Percentiles rank a stretch among this genome's conserved stretches.
phyloP scores from a whole-genome alignment of 2,329 filamentous ascomycete species.

The Sordariomycetes sp. region DNA sequence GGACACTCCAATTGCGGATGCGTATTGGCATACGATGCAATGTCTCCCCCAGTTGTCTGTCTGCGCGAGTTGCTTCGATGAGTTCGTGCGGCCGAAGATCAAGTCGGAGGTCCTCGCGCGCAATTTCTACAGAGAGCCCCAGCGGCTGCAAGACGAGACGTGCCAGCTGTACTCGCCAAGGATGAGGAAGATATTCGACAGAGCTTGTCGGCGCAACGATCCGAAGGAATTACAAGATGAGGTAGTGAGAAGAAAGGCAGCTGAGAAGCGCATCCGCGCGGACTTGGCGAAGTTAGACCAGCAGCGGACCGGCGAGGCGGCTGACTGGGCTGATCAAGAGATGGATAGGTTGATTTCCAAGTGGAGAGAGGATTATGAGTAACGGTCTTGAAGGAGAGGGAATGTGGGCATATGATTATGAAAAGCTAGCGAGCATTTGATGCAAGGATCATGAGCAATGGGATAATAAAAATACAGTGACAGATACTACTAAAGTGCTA shows the following conservation, averaged over 20 bases:
- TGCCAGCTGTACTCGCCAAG: constrained; percentile 76
- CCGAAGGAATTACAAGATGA: constrained; percentile 50
- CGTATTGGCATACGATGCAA: constrained; percentile 70
- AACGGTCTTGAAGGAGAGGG: constrained; percentile 6
- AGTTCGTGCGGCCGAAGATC: constrained; percentile 64
- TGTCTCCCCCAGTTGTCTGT: constrained; percentile 70
- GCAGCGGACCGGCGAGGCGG: constrained; percentile 19
- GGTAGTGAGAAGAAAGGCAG: constrained; percentile 48
- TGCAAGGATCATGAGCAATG: neutral
- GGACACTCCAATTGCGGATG: constrained; percentile 51
- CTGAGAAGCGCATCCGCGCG: constrained; percentile 50
- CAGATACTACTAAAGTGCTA: too few relatives aligned
- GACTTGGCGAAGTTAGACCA: constrained; percentile 35
- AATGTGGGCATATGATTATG: neutral
- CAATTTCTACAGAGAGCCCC: constrained; percentile 54
- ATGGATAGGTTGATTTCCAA: constrained; percentile 42
- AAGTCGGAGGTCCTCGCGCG: constrained; percentile 47
- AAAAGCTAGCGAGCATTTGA: neutral
- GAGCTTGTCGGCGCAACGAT: constrained; percentile 59
- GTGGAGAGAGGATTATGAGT: constrained; percentile 51
- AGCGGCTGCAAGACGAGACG: constrained; percentile 42
- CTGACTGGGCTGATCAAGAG: constrained; percentile 33
- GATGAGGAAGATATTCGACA: constrained; percentile 67
- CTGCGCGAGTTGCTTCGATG: constrained; percentile 79
- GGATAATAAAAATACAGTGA: neutral